Percentiles rank a stretch among this genome's conserved stretches.
Conservation (phyloP, 2,329 filamentous ascomycete genomes). For the Bipolaris bicolor region DNA sequence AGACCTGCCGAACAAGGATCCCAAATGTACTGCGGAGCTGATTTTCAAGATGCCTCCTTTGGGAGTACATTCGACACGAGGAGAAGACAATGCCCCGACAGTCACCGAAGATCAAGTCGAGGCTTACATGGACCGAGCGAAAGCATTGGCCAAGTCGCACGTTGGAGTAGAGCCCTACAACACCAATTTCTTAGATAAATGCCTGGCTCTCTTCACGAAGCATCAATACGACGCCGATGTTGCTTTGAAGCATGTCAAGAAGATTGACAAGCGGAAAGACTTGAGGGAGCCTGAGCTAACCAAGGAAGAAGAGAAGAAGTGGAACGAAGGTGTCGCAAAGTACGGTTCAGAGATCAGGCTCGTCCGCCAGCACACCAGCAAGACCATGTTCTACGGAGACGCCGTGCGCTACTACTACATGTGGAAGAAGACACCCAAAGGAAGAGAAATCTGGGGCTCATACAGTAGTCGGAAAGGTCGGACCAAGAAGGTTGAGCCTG, state of each 20-base stretch:
- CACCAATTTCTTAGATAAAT: conserved; percentile 88
- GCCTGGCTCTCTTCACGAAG: conserved; percentile 73
- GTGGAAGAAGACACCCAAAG: conserved; percentile 93
- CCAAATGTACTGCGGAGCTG: conserved; percentile 74
- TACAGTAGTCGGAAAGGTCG: conserved; percentile 88
- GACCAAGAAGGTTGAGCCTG: conserved; percentile 70
- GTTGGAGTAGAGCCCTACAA: conserved; percentile 76
- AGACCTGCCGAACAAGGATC: conserved; percentile 74
- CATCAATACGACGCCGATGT: conserved; percentile 73
- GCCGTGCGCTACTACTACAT: conserved; percentile 95
- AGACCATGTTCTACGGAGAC: conserved; percentile 76
- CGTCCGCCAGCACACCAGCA: conserved; percentile 80
- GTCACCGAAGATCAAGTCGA: conserved; percentile 68
- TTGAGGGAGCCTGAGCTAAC: conserved; percentile 86
- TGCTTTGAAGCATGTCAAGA: conserved; percentile 72
- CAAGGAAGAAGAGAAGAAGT: conserved; percentile 81
- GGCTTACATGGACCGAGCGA: conserved; percentile 75
- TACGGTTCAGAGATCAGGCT: conserved; percentile 88
- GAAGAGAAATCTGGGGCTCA: conserved; percentile 86
- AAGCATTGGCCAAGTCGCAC: conserved; percentile 63
- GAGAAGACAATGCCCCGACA: conserved; percentile 51
- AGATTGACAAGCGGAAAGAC: conserved; percentile 69
- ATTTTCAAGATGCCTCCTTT: conserved; percentile 76
- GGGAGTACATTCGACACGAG: conserved; percentile 55
- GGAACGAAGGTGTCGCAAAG: conserved; percentile 88